Base-by-base conservation (phyloP, 345 rosid species). In the Abelmoschus esculentus region DNA sequence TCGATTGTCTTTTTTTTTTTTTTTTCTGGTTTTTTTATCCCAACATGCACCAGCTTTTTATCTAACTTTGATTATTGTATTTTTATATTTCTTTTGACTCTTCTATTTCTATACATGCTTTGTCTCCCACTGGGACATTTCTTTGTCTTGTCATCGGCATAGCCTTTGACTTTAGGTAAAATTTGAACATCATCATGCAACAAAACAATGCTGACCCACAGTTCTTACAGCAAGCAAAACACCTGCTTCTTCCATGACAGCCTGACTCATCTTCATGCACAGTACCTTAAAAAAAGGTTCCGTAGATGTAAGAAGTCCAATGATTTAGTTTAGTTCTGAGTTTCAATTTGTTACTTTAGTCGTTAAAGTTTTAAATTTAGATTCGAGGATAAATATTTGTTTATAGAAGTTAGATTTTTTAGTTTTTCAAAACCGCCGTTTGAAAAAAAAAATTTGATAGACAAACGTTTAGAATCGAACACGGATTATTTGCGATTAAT, bases 21-120 rank as follows among this genome's bases (percentile, higher is more conserved):
- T 49, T 6, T 28, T 26, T 3, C 70, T 22, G 29, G 70, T 7
- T 49, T 28, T 4, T 66, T 14, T 47, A 46, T 11, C n/a, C 70
- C 70, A 52, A 32, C 70, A 32, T 17, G 46, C 46, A 12, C 31
- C 70, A 67, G 70, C 70, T 56, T 67, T 22, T 67, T 31, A 31
- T 34, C 49, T 6, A 10, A 53, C 6, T 8, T 2, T 7, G 26
- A 22, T 22, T 22, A 22, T 22, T 22, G 26, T 0, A 22, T 22
- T 22, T 22, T 22, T 22, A 22, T 22, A 22, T 22, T 22, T 1
- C 26, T 22, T 22, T 22, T 22, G 60, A 67, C 70, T 32, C 31
- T 67, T 31, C 19, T 50, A n/a, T 42, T 50, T 50, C 19, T 28
- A 4, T 13, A 26, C 34, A 46, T 47, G 69, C 40, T 47, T 54